phyloP scores from a whole-genome alignment of 805 yeast genomes.

The Saturnispora silvae region DNA sequence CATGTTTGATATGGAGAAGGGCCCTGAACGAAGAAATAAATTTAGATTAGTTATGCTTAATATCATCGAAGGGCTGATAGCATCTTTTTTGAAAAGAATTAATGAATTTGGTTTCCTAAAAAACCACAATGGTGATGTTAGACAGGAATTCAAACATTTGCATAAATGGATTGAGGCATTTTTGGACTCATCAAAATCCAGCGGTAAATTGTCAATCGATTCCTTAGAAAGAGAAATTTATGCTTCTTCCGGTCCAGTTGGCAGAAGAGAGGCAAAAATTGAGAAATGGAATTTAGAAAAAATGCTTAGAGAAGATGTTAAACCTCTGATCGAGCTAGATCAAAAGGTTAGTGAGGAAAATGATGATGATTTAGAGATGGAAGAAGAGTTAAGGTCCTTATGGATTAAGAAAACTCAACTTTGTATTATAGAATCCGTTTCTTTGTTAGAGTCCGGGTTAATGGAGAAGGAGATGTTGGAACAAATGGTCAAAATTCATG shows the following conservation, averaged over 20 bases:
- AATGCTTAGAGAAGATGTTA: slow-evolving; percentile 36
- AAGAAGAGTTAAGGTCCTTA: slow-evolving; percentile 49
- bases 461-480: slow-evolving; percentile 61
- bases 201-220: slow-evolving; percentile 9
- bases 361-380: slow-evolving; percentile 37
- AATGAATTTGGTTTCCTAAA: not conserved
- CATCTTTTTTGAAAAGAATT: slow-evolving; percentile 1
- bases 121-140: slow-evolving; percentile 2
- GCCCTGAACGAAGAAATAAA: slow-evolving; percentile 7
- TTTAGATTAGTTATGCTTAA: slow-evolving; percentile 10
- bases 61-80: slow-evolving; percentile 9
- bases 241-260: slow-evolving; percentile 27
- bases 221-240: slow-evolving; percentile 6
- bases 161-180: slow-evolving; percentile 11
- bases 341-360: not conserved
- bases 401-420: slow-evolving; percentile 46
- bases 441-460: slow-evolving; percentile 42
- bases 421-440: slow-evolving; percentile 42
- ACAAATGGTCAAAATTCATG: slow-evolving; percentile 23
- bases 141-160: slow-evolving; percentile 3
- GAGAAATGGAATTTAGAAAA: slow-evolving; percentile 53
- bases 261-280: slow-evolving; percentile 61
- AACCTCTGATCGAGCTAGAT: slow-evolving; percentile 24
- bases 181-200: slow-evolving; percentile 6
- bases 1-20: slow-evolving; percentile 8